A percentile compares a stretch with the other conserved stretches of the same genome.
Conservation (phyloP, 441 rosid genomes). For the Syzygium malaccense region DNA sequence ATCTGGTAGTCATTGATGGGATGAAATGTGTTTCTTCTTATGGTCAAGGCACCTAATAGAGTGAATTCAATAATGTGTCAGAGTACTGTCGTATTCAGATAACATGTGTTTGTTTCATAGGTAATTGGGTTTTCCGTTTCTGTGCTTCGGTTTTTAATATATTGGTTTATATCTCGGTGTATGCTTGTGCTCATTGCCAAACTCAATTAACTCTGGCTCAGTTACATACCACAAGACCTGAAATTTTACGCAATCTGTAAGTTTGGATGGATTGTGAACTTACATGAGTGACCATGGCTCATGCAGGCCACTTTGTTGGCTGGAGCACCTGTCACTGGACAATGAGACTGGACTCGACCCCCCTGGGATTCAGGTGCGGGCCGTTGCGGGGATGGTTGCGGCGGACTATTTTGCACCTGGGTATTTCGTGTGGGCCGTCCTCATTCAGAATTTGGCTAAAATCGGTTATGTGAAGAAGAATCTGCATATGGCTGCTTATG, state of each 20-base stretch:
- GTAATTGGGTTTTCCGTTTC: neutral
- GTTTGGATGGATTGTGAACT: neutral
- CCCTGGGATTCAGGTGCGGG: conserved; percentile 46
- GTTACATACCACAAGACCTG: neutral
- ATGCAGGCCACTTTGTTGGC: conserved; percentile 54
- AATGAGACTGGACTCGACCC: conserved; percentile 70
- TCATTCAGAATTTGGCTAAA: conserved; percentile 58
- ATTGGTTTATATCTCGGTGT: neutral
- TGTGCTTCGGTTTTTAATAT: neutral
- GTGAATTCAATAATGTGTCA: neutral
- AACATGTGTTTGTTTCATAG: neutral
- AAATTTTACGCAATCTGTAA: neutral
- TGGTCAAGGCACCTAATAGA: neutral
- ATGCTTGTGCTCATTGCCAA: neutral
- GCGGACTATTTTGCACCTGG: conserved; percentile 50
- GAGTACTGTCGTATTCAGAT: neutral
- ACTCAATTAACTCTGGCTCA: neutral
- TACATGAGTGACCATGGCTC: neutral
- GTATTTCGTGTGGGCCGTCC: conserved; percentile 63
- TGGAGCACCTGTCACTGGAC: conserved; percentile 58
- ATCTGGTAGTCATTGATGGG: neutral
- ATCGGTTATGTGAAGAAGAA: conserved; percentile 68
- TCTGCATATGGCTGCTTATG: conserved; percentile 68
- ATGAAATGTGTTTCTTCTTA: neutral
- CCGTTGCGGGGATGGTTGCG: conserved; percentile 46